These are phyloP conservation scores for Chrysoporthe cubensis DNA, from an alignment of 2,329 filamentous ascomycete genomes.

Conservation along the genomic window DNA sequence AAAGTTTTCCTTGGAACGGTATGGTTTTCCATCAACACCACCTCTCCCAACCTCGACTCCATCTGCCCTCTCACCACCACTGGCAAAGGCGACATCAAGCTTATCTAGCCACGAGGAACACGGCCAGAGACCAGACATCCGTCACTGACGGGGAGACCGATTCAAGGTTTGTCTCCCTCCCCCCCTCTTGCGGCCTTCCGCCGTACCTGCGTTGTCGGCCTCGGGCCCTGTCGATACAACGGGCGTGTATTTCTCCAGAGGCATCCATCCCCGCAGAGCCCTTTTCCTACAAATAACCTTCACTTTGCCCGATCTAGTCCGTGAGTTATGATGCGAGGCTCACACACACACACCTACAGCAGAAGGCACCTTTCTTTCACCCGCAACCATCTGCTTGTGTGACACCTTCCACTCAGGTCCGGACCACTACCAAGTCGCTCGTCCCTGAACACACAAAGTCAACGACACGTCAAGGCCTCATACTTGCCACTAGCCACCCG, in stretches of 20 bases:
- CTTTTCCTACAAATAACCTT: neutral
- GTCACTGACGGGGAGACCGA: neutral
- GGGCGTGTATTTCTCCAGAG: neutral
- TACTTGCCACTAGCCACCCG: neutral
- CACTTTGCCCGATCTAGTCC: neutral
- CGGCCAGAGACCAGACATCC: neutral
- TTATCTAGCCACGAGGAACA: neutral
- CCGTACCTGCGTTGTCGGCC: neutral
- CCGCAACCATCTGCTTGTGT: neutral
- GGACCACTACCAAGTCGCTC: neutral
- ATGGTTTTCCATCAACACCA: constrained; percentile 1
- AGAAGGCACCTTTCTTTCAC: neutral
- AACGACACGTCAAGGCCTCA: neutral
- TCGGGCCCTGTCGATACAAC: neutral
- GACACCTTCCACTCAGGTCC: neutral
- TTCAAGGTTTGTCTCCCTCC: neutral
- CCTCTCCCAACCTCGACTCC: neutral
- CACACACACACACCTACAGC: neutral
- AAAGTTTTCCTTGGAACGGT: neutral
- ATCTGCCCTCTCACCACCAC: neutral
- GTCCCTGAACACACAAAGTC: neutral
- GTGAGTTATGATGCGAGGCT: neutral
- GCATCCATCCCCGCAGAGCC: neutral
- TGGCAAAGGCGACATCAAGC: neutral
- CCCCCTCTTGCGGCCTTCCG: neutral